These are phyloP conservation scores for Pilobolus umbonatus DNA, from an alignment of 192 early-diverging fungal species.

Conservation along the genomic window DNA sequence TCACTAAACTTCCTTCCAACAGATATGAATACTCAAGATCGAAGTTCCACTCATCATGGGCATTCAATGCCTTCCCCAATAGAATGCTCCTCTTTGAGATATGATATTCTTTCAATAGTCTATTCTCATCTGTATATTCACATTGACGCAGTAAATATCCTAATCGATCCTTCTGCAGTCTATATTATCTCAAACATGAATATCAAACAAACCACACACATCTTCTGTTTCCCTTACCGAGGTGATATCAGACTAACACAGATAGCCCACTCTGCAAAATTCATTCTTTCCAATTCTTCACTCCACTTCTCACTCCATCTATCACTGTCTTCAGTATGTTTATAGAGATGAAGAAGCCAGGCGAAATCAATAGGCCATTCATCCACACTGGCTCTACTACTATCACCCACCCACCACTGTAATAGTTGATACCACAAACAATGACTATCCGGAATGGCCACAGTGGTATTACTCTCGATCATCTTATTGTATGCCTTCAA, in stretches of 20 bases:
- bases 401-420: slow-evolving; percentile 3
- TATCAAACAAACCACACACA: no score
- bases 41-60: slow-evolving; percentile 9
- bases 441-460: not conserved
- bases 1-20: not conserved
- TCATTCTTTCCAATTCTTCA: not conserved
- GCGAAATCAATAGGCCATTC: not conserved
- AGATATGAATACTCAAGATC: not conserved
- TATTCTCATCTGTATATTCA: not conserved
- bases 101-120: not conserved
- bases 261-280: not conserved
- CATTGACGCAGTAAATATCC: not conserved
- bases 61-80: not conserved
- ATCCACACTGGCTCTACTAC: not conserved
- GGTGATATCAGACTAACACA: not conserved
- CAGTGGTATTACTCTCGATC: not conserved
- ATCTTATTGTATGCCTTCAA: not conserved
- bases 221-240: not conserved
- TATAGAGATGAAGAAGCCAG: slow-evolving; percentile 3
- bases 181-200: no score
- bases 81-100: not conserved
- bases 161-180: not conserved
- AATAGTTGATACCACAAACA: slow-evolving; percentile 9
- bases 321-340: not conserved
- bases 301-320: not conserved